Evolutionary conservation across 2,329 filamentous ascomycete species (phyloP).

Genomic region (Cladosporium sp.): DNA sequence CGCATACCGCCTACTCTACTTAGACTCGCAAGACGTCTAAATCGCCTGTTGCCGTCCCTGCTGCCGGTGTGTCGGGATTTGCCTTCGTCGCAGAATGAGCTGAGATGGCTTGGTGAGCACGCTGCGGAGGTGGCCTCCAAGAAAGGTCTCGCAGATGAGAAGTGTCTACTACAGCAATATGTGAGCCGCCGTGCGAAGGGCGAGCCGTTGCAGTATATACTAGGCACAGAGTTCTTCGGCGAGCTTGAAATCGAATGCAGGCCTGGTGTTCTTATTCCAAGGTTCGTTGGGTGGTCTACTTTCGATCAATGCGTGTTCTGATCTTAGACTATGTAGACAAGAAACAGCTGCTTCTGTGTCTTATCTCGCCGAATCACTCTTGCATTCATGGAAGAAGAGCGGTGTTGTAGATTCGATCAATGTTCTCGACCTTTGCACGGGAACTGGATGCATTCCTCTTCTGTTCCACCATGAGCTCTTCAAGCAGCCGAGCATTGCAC

Average conservation of each 20-base stretch:
- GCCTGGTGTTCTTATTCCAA: slow-evolving; percentile 80
- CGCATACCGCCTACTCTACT: slow-evolving; percentile 33
- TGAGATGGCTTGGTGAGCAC: slow-evolving; percentile 71
- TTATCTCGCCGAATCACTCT: slow-evolving; percentile 36
- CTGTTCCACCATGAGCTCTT: slow-evolving; percentile 66
- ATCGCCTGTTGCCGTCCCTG: slow-evolving; percentile 56
- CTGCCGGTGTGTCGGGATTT: slow-evolving; percentile 65
- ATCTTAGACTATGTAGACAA: slow-evolving; percentile 37
- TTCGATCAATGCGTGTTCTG: slow-evolving; percentile 11
- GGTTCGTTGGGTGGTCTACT: slow-evolving; percentile 46
- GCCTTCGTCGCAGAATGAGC: slow-evolving; percentile 64
- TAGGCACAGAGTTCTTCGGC: slow-evolving; percentile 88
- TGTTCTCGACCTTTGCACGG: slow-evolving; percentile 84
- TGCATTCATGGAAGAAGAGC: slow-evolving; percentile 3
- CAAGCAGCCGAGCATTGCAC: slow-evolving; percentile 39
- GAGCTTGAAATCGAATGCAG: slow-evolving; percentile 74
- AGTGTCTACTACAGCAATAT: slow-evolving; percentile 11
- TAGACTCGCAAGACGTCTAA: slow-evolving; percentile 28
- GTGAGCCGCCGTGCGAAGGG: slow-evolving; percentile 55
- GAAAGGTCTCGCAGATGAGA: background rate
- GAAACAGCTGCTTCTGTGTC: slow-evolving; percentile 48
- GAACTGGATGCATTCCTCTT: slow-evolving; percentile 85
- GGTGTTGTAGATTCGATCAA: slow-evolving; percentile 45
- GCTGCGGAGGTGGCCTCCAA: slow-evolving; percentile 31
- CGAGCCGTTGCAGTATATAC: slow-evolving; percentile 82